A percentile compares a stretch with the other conserved stretches of the same genome.
These are phyloP conservation scores for Xylaria acuta DNA, from an alignment of 495 filamentous ascomycete species.

Conservation along the genomic window DNA sequence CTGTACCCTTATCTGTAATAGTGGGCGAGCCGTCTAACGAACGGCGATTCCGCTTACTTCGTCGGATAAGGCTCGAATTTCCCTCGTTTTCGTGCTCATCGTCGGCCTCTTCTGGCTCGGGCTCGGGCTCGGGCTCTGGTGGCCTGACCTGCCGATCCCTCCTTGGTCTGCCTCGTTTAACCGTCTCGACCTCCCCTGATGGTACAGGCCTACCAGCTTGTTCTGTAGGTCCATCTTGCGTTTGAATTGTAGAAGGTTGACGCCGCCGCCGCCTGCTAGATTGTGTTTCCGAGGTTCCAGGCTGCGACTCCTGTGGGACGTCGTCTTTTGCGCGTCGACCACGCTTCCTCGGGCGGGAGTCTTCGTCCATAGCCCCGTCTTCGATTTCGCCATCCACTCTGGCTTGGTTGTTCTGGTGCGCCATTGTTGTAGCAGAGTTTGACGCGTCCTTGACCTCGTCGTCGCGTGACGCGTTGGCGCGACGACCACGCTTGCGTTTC, in stretches of 20 bases:
- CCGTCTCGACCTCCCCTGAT: constrained; percentile 15
- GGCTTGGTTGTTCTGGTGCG: neutral
- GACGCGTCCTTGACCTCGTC: constrained; percentile 47
- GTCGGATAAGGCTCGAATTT: constrained; percentile 35
- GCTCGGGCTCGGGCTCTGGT: constrained; percentile 22
- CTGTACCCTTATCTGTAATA: neutral
- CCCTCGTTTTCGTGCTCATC: constrained; percentile 41
- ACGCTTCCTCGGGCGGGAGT: constrained; percentile 32
- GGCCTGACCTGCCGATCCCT: constrained; percentile 34
- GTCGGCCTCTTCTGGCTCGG: constrained; percentile 32
- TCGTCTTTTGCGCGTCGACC: constrained; percentile 29
- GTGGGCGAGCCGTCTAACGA: neutral
- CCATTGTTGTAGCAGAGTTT: constrained; percentile 21
- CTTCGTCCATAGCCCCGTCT: constrained; percentile 17
- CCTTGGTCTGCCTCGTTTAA: constrained; percentile 29
- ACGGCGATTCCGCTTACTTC: constrained; percentile 33
- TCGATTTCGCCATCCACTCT: neutral
- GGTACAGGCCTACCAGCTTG: neutral
- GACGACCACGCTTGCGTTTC: constrained; percentile 52
- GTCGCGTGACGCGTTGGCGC: constrained; percentile 45
- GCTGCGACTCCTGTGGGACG: constrained; percentile 24
- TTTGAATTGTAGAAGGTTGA: constrained; percentile 18
- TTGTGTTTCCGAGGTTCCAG: constrained; percentile 29
- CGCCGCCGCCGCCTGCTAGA: constrained; percentile 22
- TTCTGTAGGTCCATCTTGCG: neutral